Conservation (phyloP, 1,284 basidiomycete genomes). For the Naganishia cerealis region DNA sequence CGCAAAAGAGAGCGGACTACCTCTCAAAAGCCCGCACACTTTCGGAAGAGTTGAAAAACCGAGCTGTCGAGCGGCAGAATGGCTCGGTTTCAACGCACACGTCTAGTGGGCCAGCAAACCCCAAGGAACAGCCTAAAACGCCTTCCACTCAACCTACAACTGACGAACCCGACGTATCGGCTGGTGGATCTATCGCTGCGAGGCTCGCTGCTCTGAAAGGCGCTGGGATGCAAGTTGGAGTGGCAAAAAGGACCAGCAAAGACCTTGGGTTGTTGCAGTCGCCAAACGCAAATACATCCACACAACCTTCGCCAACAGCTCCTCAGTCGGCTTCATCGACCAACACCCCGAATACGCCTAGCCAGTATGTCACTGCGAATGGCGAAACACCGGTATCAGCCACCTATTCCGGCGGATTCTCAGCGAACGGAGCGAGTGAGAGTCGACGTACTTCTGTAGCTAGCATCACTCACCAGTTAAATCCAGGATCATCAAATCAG, state of each 20-base stretch:
- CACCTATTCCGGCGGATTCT: background rate
- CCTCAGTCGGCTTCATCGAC: background rate
- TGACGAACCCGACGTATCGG: conserved; percentile 33
- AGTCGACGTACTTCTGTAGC: conserved; percentile 17
- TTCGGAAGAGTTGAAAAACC: conserved; percentile 43
- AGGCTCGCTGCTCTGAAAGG: conserved; percentile 51
- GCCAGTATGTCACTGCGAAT: conserved; percentile 11
- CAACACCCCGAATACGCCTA: conserved; percentile 6
- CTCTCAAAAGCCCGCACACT: conserved; percentile 45
- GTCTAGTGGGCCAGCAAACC: background rate
- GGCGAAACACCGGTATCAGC: conserved; percentile 29
- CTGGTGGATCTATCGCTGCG: conserved; percentile 52
- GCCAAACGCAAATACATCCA: background rate
- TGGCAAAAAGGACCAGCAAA: conserved; percentile 42
- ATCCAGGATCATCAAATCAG: conserved; percentile 31
- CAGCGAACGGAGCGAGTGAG: background rate
- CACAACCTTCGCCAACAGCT: conserved; percentile 16
- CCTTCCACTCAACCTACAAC: conserved; percentile 16
- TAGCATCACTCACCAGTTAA: conserved; percentile 25
- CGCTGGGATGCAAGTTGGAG: conserved; percentile 50
- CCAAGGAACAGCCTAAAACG: background rate
- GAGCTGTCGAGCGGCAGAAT: conserved; percentile 36
- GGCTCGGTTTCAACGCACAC: background rate
- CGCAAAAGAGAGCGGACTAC: conserved; percentile 44
- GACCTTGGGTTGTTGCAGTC: conserved; percentile 35